phyloP scores from a whole-genome alignment of 2,329 filamentous ascomycete species.

The Elsinoe australis region DNA sequence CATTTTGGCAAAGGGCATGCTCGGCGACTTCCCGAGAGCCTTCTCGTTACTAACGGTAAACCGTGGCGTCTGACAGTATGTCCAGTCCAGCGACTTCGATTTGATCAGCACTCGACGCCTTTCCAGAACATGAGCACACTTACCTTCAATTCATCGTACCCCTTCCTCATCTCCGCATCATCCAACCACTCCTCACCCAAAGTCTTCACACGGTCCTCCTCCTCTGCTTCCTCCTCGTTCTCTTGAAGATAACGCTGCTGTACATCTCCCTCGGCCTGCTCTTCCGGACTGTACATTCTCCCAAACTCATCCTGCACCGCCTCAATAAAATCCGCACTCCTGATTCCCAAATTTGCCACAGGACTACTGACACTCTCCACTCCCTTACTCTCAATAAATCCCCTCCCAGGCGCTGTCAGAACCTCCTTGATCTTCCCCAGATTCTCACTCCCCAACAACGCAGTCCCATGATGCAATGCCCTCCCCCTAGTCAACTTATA shows the following conservation, averaged over 20 bases:
- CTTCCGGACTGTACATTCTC: slow-evolving; percentile 51
- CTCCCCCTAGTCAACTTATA: slow-evolving; percentile 81
- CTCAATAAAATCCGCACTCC: slow-evolving; percentile 37
- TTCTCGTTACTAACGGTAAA: slow-evolving; percentile 52
- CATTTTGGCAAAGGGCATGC: background rate
- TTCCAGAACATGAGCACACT: slow-evolving; percentile 25
- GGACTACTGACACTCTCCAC: slow-evolving; percentile 86
- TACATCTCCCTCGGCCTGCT: slow-evolving; percentile 31
- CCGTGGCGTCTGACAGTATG: slow-evolving; percentile 75
- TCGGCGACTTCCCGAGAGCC: background rate
- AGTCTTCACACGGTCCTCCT: no score
- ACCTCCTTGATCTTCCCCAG: slow-evolving; percentile 60
- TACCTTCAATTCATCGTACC: slow-evolving; percentile 56
- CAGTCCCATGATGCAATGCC: slow-evolving; percentile 88
- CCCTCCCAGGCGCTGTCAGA: slow-evolving; percentile 68
- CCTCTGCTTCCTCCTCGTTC: no score
- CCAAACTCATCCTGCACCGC: slow-evolving; percentile 53
- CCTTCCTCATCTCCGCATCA: slow-evolving; percentile 51
- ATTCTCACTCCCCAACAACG: slow-evolving; percentile 70
- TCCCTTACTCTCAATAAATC: slow-evolving; percentile 70
- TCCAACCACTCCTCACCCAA: slow-evolving; percentile 48
- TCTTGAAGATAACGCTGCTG: no score
- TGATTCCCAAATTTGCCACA: slow-evolving; percentile 67
- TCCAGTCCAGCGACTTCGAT: slow-evolving; percentile 59
- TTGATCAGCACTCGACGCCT: slow-evolving; percentile 30